Evolutionary conservation across 176 grass and related monocot genomes (phyloP), one percentile per base, ranked within the genome.

Genomic region (Aegilops umbellulata): DNA sequence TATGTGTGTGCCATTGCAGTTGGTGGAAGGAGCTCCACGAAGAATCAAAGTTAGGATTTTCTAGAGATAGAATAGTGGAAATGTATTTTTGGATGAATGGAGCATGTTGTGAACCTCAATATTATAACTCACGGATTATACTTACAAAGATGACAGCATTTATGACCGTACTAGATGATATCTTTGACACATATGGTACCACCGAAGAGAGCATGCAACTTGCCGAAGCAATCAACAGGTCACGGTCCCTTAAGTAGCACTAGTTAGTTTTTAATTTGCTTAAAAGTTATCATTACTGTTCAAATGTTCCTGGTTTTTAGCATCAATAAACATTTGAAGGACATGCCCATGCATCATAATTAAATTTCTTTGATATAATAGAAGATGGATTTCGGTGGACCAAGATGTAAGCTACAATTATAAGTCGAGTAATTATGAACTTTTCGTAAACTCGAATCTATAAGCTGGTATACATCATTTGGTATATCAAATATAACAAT

Each of bases 51-150:
- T 53, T 90, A 32, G 46, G 29, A n/a, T 90, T 90, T 86, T 57
- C 79, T 15, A 84, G 87, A 84, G 81, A 88, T 30, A 88, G 87
- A 70, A 79, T 84, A 73, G 87, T 88, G 36, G 87, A 88, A 32
- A 39, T 62, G 65, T 84, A 84, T 64, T 88, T 88, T 66, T 88
- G 87, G 87, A 88, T 88, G 74, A 88, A 79, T 22, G 87, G 87
- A 15, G 65, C 81, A 84, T 83, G 65, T 26, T 88, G 64, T 76
- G 88, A 89, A 20, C 83, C 61, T 44, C 16, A 76, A 3, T 69
- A 81, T 32, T 76, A 69, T 60, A 61, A 27, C 19, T 80, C 69
- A 6, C 77, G 88, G n/a, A 66, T 89, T 49, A 68, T 85, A 89
- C 60, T 76, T 61, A 47, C 83, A 75, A 85, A 85, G 49, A 80